Base-by-base conservation (phyloP, 257 asterid genomes). In the Apocynum venetum region DNA sequence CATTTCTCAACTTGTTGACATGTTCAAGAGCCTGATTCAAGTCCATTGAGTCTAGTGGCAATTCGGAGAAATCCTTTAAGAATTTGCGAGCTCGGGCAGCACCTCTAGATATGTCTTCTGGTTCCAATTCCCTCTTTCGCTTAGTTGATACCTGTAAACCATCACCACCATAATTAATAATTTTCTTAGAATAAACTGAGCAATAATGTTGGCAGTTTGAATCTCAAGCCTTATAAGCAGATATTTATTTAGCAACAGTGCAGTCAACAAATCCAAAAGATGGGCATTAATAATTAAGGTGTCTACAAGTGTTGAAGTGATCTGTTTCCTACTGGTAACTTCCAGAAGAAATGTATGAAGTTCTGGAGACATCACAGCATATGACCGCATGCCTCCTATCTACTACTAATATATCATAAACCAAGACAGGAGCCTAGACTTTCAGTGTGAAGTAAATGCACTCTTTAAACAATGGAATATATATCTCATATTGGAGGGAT, bases 41-140 rank as follows among this genome's bases (percentile, higher is more conserved):
- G 76, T 89, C 97, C 96, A 95, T 90, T 80, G 84, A 81, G 80
- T 93, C 99, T 56, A 93, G 82, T 64, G 97, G 97, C 78, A 93
- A 52, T 82, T 93, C 93, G 1, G 91, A 73, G 82, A 95, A 91
- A 73, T 91, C 95, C 85, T 86, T 89, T 59, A 95, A 86, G 89
- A 95, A 93, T 80, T 85, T 87, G 74, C 86, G 92, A 79, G 97
- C 96, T 70, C 93, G 90, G 71, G 90, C 89, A 43, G 91, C 78
- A 40, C 98, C 99, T 75, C 77, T 86, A 25, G 81, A 85, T 73
- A 89, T 76, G 72, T 93, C 99, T 61, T 83, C 91, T 12, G 81
- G 78, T 70, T 93, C 92, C 76, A 73, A 84, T 77, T 75, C 91
- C 65, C 96, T 87, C 89, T 91, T 92, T 71, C 97, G 88, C 80